Percentiles rank a stretch among this genome's conserved stretches.
Conservation (phyloP, 257 asterid genomes). For the Scutellaria galericulata region DNA sequence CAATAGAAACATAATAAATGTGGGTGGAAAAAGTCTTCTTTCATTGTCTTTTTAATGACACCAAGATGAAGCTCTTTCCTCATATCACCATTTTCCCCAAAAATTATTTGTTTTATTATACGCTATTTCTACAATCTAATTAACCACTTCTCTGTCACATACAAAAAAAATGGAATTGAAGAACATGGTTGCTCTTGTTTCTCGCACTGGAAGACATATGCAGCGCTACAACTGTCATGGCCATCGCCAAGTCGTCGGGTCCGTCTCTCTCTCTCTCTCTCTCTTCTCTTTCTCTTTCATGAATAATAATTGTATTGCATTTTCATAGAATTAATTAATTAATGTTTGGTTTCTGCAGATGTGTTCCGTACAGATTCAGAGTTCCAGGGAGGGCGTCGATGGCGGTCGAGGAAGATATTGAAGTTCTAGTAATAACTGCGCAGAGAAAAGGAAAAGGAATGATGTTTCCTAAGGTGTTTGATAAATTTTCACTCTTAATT, state of each 20-base stretch:
- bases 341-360: conserved; percentile 51
- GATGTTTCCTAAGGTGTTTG: conserved; percentile 84
- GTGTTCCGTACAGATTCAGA: conserved; percentile 76
- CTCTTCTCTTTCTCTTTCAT: background rate
- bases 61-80: background rate
- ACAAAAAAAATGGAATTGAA: conserved; percentile 46
- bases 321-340: background rate
- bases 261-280: conserved; percentile 31
- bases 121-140: background rate
- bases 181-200: conserved; percentile 58
- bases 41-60: background rate
- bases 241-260: conserved; percentile 94
- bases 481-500: background rate
- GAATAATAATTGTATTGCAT: too few species aligned
- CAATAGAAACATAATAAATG: conserved; percentile 37
- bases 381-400: conserved; percentile 33
- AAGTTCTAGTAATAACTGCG: conserved; percentile 77
- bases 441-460: conserved; percentile 87
- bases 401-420: conserved; percentile 68
- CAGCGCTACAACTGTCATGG: conserved; percentile 76
- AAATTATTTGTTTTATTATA: background rate
- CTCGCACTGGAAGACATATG: conserved; percentile 85
- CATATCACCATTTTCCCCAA: conserved; percentile 11
- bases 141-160: background rate
- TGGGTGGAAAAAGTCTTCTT: conserved; percentile 32